Percentiles rank a stretch among this genome's conserved stretches.
These are phyloP conservation scores for Diutina pseudorugosa DNA, from an alignment of 1,139 yeast genomes.

Conservation along the genomic window DNA sequence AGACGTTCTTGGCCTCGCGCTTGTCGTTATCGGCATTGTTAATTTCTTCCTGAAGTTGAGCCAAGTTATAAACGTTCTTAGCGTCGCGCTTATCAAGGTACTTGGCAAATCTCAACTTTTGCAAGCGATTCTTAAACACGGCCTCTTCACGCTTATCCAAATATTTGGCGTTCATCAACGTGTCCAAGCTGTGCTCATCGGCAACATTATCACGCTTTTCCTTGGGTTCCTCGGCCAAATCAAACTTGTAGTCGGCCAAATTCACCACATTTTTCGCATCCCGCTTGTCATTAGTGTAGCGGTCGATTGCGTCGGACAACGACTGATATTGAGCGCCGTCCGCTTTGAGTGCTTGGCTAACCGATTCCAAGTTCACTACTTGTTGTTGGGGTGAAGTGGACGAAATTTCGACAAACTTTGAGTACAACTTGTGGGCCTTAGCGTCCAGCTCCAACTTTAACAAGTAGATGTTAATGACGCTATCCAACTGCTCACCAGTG, in stretches of 20 bases:
- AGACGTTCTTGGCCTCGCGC: constrained; percentile 8
- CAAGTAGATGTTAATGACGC: background rate
- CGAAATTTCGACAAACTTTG: background rate
- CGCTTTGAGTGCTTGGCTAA: constrained; percentile 7
- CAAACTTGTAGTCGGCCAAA: constrained; percentile 6
- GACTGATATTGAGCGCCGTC: background rate
- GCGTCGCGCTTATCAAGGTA: background rate
- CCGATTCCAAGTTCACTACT: constrained; percentile 8
- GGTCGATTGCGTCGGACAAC: background rate
- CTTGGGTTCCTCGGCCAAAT: constrained; percentile 6
- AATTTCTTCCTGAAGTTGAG: background rate
- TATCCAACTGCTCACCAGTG: background rate
- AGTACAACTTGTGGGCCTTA: background rate
- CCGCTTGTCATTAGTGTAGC: constrained; percentile 5
- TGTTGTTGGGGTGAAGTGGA: background rate
- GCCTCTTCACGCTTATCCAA: background rate
- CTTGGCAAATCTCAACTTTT: background rate
- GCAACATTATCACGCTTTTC: constrained; percentile 8
- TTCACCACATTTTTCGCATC: constrained; percentile 8
- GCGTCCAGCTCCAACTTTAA: background rate
- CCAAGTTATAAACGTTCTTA: constrained; percentile 11
- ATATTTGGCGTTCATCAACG: background rate
- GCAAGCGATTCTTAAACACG: background rate
- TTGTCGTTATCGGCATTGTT: constrained; percentile 6
- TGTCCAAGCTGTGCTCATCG: constrained; percentile 6